phyloP scores from a whole-genome alignment of 2,329 filamentous ascomycete species.

The Diaporthe longicolla region DNA sequence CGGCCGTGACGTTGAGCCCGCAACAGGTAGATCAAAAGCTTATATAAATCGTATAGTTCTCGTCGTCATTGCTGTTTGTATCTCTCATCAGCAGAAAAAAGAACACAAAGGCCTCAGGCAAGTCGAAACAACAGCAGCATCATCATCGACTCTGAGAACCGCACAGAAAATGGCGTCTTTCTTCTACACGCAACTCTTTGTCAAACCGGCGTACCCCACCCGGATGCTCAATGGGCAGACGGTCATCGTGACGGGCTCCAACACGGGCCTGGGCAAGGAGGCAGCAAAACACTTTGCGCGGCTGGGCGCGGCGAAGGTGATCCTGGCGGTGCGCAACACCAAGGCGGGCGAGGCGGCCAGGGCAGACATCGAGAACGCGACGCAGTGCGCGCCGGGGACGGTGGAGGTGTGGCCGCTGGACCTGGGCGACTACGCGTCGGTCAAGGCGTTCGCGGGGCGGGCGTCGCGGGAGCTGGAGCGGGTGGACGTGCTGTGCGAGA shows the following conservation, averaged over 20 bases:
- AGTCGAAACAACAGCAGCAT: background rate
- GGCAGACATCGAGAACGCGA: constrained; percentile 44
- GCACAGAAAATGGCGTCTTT: constrained; percentile 34
- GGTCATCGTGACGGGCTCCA: constrained; percentile 58
- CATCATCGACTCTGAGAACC: background rate
- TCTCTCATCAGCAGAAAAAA: background rate
- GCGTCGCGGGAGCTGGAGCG: constrained; percentile 52
- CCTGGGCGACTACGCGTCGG: constrained; percentile 56
- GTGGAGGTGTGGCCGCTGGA: constrained; percentile 60
- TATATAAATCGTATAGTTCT: background rate
- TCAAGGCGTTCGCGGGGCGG: constrained; percentile 56
- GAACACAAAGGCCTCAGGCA: background rate
- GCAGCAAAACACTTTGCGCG: constrained; percentile 53
- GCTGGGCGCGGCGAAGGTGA: constrained; percentile 52
- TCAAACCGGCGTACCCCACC: constrained; percentile 38
- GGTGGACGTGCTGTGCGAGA: constrained; percentile 61
- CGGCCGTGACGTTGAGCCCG: background rate
- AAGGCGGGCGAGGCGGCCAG: constrained; percentile 49
- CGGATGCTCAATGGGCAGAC: constrained; percentile 47
- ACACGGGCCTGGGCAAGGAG: constrained; percentile 58
- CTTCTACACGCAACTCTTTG: constrained; percentile 38
- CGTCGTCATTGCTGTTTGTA: background rate
- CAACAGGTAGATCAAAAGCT: background rate
- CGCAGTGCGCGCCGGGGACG: constrained; percentile 1
- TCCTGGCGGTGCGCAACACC: constrained; percentile 55